A percentile compares a stretch with the other conserved stretches of the same genome.
These are phyloP conservation scores for Eutypa lata DNA, from an alignment of 2,329 filamentous ascomycete genomes.

Conservation along the genomic window DNA sequence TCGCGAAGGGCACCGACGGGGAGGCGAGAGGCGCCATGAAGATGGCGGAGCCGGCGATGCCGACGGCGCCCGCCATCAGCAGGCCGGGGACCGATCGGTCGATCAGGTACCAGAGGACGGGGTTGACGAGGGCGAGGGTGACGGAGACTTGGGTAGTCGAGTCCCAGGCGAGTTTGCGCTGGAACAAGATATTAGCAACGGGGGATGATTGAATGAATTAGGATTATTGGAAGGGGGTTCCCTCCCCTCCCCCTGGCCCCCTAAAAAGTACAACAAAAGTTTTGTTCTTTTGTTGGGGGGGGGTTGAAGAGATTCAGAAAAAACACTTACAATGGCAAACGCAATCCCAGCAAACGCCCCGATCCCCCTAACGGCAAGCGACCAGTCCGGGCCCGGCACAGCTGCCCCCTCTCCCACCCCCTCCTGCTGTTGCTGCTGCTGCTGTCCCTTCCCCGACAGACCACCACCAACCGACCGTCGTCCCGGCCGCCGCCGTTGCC, in stretches of 20 bases:
- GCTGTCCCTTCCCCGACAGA: too few species aligned
- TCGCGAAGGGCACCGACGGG: constrained; percentile 26
- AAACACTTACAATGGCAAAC: constrained; percentile 69
- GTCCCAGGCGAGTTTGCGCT: constrained; percentile 90
- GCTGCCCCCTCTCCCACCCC: constrained; percentile 30
- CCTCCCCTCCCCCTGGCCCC: too few species aligned
- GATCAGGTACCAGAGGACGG: constrained; percentile 92
- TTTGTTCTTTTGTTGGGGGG: constrained; percentile 2
- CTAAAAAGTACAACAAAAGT: neutral
- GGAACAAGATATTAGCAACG: neutral
- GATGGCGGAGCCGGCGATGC: constrained; percentile 68
- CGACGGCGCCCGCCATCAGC: constrained; percentile 71
- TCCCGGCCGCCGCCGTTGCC: constrained; percentile 23
- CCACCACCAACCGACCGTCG: too few species aligned
- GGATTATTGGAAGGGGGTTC: too few species aligned
- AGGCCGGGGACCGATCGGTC: constrained; percentile 87
- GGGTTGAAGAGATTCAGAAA: neutral
- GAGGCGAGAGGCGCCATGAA: constrained; percentile 62
- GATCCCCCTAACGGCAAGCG: constrained; percentile 55
- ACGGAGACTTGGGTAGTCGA: constrained; percentile 91
- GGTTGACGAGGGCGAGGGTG: constrained; percentile 86
- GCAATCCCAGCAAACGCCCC: constrained; percentile 61
- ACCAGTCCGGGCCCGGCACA: constrained; percentile 63
- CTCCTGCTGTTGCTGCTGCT: constrained; percentile 20
- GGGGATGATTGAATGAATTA: too few species aligned